phyloP scores from a whole-genome alignment of 176 grass and related monocot genomes.

The Leersia perrieri region DNA sequence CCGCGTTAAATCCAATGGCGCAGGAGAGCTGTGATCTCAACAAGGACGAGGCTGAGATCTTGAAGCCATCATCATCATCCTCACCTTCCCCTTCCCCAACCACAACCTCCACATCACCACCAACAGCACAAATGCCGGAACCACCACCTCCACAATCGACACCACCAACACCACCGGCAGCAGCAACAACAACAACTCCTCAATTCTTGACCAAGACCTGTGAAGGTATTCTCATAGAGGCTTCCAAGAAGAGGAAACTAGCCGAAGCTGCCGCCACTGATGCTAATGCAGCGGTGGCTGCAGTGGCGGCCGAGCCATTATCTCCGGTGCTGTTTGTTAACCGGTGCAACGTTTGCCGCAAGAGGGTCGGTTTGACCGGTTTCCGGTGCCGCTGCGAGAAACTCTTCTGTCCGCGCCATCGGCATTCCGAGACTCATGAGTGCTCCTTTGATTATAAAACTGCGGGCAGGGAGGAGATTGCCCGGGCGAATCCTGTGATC shows the following conservation, averaged over 20 bases:
- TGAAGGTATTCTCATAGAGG: slow-evolving; percentile 20
- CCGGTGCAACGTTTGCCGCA: slow-evolving; percentile 42
- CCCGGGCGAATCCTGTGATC: slow-evolving; percentile 39
- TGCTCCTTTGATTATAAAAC: slow-evolving; percentile 58
- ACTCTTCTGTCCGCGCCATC: slow-evolving; percentile 42
- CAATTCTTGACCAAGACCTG: slow-evolving; percentile 30
- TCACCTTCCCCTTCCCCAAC: slow-evolving; percentile 31
- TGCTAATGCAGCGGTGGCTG: not conserved
- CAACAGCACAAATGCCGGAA: slow-evolving; percentile 25
- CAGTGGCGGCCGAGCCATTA: not conserved
- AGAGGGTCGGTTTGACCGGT: slow-evolving; percentile 42
- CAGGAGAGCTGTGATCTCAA: slow-evolving; percentile 54
- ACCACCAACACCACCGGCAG: not conserved
- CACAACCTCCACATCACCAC: slow-evolving; percentile 3
- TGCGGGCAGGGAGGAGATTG: slow-evolving; percentile 34
- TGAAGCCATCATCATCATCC: slow-evolving; percentile 44
- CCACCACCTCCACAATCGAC: slow-evolving; percentile 28
- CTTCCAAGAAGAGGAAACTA: slow-evolving; percentile 24
- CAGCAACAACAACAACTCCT: not conserved
- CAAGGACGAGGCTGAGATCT: slow-evolving; percentile 57
- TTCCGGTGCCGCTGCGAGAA: slow-evolving; percentile 44
- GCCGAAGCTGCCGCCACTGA: not conserved
- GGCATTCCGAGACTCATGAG: slow-evolving; percentile 46
- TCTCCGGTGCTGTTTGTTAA: slow-evolving; percentile 32
- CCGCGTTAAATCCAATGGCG: slow-evolving; percentile 37